Conservation (phyloP, 306 rosid genomes). For the Alnus rubra region DNA sequence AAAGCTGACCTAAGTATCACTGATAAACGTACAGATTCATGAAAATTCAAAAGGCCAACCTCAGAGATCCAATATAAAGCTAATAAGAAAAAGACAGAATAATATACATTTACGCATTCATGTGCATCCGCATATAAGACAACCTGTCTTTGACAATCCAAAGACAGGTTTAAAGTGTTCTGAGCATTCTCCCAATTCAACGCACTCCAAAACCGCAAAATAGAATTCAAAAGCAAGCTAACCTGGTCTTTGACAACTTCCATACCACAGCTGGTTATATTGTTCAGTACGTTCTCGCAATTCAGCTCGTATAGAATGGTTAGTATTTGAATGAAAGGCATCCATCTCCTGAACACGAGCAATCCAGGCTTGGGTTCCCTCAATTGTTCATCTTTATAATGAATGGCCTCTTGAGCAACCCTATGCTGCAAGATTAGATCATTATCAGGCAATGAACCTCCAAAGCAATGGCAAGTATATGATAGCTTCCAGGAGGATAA, state of each 20-base stretch:
- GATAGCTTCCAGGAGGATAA: background rate
- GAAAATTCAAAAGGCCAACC: background rate
- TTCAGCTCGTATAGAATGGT: constrained; percentile 83
- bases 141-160: background rate
- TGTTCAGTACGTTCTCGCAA: constrained; percentile 89
- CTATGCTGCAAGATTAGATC: constrained; percentile 70
- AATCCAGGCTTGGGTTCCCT: constrained; percentile 96
- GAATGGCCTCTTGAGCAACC: constrained; percentile 81
- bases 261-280: constrained; percentile 93
- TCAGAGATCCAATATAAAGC: background rate
- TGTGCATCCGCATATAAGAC: background rate
- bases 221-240: constrained; percentile 24
- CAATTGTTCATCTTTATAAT: constrained; percentile 85
- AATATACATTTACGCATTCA: background rate
- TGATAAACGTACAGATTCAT: background rate
- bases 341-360: constrained; percentile 91
- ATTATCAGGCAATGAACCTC: constrained; percentile 23
- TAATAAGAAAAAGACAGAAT: background rate
- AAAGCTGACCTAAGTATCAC: background rate
- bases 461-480: constrained; percentile 2
- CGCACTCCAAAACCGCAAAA: background rate
- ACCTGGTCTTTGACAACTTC: constrained; percentile 91
- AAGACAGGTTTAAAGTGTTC: background rate
- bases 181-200: background rate
- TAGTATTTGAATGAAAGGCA: constrained; percentile 82